Evolutionary conservation across 83 land plant species (phyloP), one percentile per base, ranked within the genome.

Genomic region (Picea mariana): DNA sequence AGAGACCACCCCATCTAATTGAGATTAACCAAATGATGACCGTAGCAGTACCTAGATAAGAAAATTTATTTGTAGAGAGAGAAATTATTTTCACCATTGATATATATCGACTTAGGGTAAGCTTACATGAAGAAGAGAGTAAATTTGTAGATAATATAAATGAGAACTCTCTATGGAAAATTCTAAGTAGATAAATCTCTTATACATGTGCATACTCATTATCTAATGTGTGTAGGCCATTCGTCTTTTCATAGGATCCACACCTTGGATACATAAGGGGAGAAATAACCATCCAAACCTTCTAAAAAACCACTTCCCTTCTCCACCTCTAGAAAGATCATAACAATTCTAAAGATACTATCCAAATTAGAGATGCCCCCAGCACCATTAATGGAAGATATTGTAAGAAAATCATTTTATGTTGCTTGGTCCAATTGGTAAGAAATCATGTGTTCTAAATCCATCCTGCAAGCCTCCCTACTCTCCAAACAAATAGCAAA

Each of bases 291-390:
- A 18, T 23, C 23, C 24, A 23, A 27, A 23, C 24, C 38, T 67
- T 80, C 85, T 64, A 78, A 84, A 4, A 87, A n/a, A 44, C 44
- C 66, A 4, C 16, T 49, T 0, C 71, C 81, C n/a, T 26, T 49
- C 62, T 87, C 88, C 18, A 63, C 63, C 16, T 92, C 91, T n/a
- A 93, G 65, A 60, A 81, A 93, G 64, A 82, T 89, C 60, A 76
- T 34, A 80, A 92, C 71, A 60, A 95, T 90, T 71, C 95, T 78
- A 72, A 93, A 85, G 55, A 95, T 90, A 8, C 89, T 82, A 17
- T 93, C 96, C 1, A 91, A 88, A 79, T 92, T 96, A 81, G 86
- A 92, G 80, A 87, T 85, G 61, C 86, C 89, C 13, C 84, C 87
- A 1, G 82, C 65, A 27, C 75, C 78, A 11, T 91, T 84, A 69